A percentile compares a stretch with the other conserved stretches of the same genome.
Conservation (phyloP, 2,329 filamentous ascomycete species). For the Acephala macrosclerotiorum region DNA sequence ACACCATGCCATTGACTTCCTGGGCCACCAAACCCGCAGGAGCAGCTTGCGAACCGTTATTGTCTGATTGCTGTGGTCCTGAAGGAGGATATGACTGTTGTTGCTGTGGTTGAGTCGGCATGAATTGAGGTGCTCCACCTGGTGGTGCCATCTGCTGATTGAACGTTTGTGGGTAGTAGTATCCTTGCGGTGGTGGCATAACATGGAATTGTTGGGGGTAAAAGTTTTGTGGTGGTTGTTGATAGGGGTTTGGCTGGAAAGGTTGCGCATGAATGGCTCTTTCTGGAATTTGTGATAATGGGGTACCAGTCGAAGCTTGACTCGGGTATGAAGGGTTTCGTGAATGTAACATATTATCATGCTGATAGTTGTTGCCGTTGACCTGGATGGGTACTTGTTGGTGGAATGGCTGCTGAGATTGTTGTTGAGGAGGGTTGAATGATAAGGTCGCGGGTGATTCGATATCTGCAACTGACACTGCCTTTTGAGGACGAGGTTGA, state of each 20-base stretch:
- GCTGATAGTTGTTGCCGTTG: conserved; percentile 60
- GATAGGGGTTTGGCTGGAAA: conserved; percentile 80
- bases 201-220: conserved; percentile 62
- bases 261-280: conserved; percentile 88
- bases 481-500: conserved; percentile 93
- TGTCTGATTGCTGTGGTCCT: conserved; percentile 43
- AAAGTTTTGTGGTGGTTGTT: conserved; percentile 59
- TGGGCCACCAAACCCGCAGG: conserved; percentile 75
- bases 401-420: conserved; percentile 87
- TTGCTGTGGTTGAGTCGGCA: conserved; percentile 41
- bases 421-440: conserved; percentile 66
- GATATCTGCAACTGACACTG: conserved; percentile 91
- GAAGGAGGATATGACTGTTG: conserved; percentile 37
- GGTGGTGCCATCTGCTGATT: conserved; percentile 54
- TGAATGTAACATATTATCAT: conserved; percentile 61
- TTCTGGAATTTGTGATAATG: conserved; percentile 90
- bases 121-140: conserved; percentile 36
- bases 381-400: conserved; percentile 89
- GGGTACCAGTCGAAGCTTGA: conserved; percentile 77
- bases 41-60: conserved; percentile 52
- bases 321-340: conserved; percentile 74
- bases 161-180: conserved; percentile 71
- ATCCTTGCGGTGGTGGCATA: conserved; percentile 61
- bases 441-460: conserved; percentile 73
- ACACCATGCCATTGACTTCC: conserved; percentile 95